Evolutionary conservation across 1,284 basidiomycete species (phyloP).

Genomic region (Papiliotrema laurentii): DNA sequence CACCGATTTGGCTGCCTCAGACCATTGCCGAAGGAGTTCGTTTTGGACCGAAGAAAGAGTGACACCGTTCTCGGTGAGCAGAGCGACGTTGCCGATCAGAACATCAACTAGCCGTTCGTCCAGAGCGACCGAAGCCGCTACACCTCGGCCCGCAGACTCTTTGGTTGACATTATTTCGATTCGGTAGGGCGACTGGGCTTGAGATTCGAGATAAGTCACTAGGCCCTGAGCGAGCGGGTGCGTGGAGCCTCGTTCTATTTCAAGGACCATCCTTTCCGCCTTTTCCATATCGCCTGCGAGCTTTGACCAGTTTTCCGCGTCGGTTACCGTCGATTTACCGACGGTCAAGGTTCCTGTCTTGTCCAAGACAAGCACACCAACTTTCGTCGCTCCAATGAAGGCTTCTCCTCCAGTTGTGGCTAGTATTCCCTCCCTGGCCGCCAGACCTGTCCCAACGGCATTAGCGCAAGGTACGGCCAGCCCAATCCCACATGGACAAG

Average conservation of each 20-base stretch:
- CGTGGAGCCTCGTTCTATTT: constrained; percentile 61
- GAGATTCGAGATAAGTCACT: constrained; percentile 49
- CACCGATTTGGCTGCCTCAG: constrained; percentile 64
- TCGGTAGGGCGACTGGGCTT: no score
- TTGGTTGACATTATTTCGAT: background rate
- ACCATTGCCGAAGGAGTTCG: constrained; percentile 51
- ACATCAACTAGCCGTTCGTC: constrained; percentile 49
- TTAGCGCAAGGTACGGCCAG: constrained; percentile 29
- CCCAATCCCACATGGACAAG: constrained; percentile 58
- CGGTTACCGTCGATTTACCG: constrained; percentile 60
- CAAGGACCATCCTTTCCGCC: constrained; percentile 16
- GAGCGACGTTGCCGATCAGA: constrained; percentile 64
- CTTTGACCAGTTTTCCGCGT: no score
- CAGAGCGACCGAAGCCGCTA: constrained; percentile 55
- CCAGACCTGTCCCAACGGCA: constrained; percentile 72
- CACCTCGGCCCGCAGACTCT: constrained; percentile 53
- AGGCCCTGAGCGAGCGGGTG: constrained; percentile 67
- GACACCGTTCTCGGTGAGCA: constrained; percentile 55
- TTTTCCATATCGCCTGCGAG: background rate
- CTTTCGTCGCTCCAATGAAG: constrained; percentile 69
- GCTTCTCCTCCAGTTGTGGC: constrained; percentile 80
- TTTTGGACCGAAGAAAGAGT: constrained; percentile 43
- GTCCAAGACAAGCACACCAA: constrained; percentile 67
- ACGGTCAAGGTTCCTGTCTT: constrained; percentile 84
- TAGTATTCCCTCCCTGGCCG: constrained; percentile 70